Evolutionary conservation across 2,329 filamentous ascomycete species (phyloP), one percentile per base, ranked within the genome.

Genomic region (Alternaria sp.): DNA sequence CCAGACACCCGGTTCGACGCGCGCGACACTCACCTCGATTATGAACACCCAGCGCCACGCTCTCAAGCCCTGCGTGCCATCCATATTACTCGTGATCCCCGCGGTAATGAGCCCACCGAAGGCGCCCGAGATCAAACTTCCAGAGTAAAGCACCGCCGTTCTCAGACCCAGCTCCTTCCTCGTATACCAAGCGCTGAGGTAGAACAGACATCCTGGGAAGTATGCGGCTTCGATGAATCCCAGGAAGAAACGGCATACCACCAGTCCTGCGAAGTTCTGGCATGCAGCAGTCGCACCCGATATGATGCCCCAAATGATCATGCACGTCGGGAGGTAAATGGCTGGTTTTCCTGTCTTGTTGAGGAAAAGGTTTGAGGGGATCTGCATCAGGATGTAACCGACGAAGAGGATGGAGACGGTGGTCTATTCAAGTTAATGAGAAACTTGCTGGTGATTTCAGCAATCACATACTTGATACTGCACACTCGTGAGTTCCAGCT

Each of bases 21-120:
- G 18, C 37, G 3, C 7, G 18, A n/a, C 8, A 30, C 28, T 30
- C n/a, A 56, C 58, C n/a, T 62, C 90, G 43, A 92, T 88, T 58
- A 93, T 88, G 79, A 92, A 92, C 0, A 91, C 80, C 86, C 87
- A 90, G 12, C 88, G 82, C 90, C 86, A 93, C 5, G 88, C 88
- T 3, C 83, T 79, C 3, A 89, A 79, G 0, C 89, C 89, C 8
- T 79, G 79, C 0, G 79, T 79, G 2, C 87, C 84, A 63, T 90
- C 84, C 83, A 94, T 86, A 54, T 89, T 87, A n/a, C 82, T 81
- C 0, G 87, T 88, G 58, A 94, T 91, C 7, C 90, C 84, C n/a
- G 83, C 83, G 12, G 83, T 83, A 26, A 85, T 82, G n/a, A 85
- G 69, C 33, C 89, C 90, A 0, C 89, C 91, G 71, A 93, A 93